Conservation (phyloP, 768 basidiomycete species). For the Cyathus striatus region DNA sequence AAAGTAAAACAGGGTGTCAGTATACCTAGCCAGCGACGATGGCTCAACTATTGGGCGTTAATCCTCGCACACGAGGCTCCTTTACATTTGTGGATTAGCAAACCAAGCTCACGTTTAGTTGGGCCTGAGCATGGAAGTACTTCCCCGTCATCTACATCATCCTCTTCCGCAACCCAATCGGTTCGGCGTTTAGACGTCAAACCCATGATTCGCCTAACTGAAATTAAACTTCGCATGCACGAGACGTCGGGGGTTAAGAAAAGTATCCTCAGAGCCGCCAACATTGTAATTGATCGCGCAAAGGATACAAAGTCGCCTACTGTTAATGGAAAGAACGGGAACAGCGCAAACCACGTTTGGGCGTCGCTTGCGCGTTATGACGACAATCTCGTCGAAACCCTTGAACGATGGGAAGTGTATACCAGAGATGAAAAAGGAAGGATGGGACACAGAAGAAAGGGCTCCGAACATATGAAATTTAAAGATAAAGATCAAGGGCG, state of each 20-base stretch:
- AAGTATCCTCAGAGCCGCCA: slow-evolving; percentile 53
- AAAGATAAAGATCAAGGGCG: slow-evolving; percentile 19
- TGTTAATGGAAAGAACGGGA: slow-evolving; percentile 7
- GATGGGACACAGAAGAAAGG: slow-evolving; percentile 21
- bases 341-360: slow-evolving; percentile 46
- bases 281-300: slow-evolving; percentile 42
- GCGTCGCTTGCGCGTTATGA: slow-evolving; percentile 78
- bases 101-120: slow-evolving; percentile 8
- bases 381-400: slow-evolving; percentile 56
- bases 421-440: slow-evolving; percentile 38
- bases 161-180: neutral
- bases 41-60: slow-evolving; percentile 74
- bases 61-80: slow-evolving; percentile 55
- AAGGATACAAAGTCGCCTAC: slow-evolving; percentile 16
- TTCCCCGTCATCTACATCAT: neutral
- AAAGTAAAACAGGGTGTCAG: slow-evolving; percentile 58
- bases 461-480: slow-evolving; percentile 22
- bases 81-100: slow-evolving; percentile 36
- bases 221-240: slow-evolving; percentile 55
- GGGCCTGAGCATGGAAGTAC: neutral
- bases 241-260: slow-evolving; percentile 48
- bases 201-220: slow-evolving; percentile 50
- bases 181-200: slow-evolving; percentile 4
- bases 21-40: slow-evolving; percentile 78
- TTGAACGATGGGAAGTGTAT: slow-evolving; percentile 58